Evolutionary conservation across 1,284 basidiomycete species (phyloP), one percentile per base, ranked within the genome.

Genomic region (Hemileia vastatrix): DNA sequence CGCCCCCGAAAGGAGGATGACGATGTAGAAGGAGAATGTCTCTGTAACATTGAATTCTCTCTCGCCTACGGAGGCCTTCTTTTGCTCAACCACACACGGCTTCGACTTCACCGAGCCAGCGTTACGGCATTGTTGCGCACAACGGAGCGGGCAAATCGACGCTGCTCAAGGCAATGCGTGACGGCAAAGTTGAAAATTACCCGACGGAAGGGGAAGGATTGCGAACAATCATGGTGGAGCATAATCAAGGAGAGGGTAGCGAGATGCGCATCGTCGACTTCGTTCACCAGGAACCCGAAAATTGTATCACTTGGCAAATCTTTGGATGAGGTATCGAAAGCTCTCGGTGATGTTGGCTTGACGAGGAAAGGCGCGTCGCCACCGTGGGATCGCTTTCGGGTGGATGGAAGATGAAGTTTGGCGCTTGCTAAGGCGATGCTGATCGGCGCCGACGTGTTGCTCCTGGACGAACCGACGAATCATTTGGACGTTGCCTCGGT

Each of bases 351-450:
- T 69, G 90, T 94, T 65, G 94, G 94, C 53, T 97, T 98, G 87
- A 91, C 69, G 87, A 90, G 67, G 83, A 81, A 64, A 83, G 90
- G 67, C 92, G 96, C 78, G 77, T 82, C 47, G 88, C 94, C 72
- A 79, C 84, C 48, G 92, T 97, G 65, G 88, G 87, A 53, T 87
- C 89, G 57, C 80, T 97, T 65, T 96, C 92, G 21, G 94, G 94
- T 77, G 94, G 94, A 54, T 98, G 94, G 94, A 98, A 98, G 81
- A 97, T 98, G 94, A n/a, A n/a, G n/a, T n/a, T n/a, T n/a, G n/a
- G n/a, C n/a, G n/a, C n/a, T n/a, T n/a, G n/a, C n/a, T n/a, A n/a
- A 90, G 70, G 91, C 91, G 18, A 95, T 95, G 90, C 79, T 95
- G 58, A 92, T 93, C 79, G 89, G 92, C 72, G 94, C 93, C 43